Percentiles rank a stretch among this genome's conserved stretches.
phyloP scores from a whole-genome alignment of 1,284 basidiomycete genomes.

The Ustilago bromivora region DNA sequence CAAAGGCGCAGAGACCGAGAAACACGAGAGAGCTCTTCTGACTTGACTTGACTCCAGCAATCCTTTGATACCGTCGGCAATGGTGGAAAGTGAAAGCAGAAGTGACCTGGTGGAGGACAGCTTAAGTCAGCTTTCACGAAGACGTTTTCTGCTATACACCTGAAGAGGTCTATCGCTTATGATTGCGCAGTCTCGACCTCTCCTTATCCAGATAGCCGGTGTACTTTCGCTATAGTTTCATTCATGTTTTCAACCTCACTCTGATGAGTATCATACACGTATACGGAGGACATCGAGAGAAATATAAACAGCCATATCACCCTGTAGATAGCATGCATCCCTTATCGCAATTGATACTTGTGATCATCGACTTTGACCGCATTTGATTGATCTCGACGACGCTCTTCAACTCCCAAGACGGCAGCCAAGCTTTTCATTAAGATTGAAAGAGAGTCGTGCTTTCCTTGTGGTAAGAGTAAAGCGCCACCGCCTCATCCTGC shows the following conservation, averaged over 20 bases:
- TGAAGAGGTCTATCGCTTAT: background rate
- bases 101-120: background rate
- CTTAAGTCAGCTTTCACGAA: background rate
- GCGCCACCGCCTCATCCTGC: conserved; percentile 9
- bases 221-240: no score
- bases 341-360: no score
- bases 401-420: background rate
- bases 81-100: background rate
- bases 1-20: background rate
- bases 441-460: background rate
- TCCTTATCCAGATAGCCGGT: background rate
- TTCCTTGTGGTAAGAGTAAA: background rate
- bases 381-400: no score
- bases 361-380: no score
- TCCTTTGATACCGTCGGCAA: background rate
- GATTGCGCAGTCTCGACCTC: background rate
- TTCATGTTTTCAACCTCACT: no score
- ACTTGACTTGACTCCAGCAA: background rate
- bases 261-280: no score
- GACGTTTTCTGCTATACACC: background rate
- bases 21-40: background rate
- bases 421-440: background rate
- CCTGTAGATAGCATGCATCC: no score
- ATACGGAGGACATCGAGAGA: no score
- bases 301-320: no score